Evolutionary conservation across 148 eudicot species (phyloP).

Genomic region (Camellia sinensis): DNA sequence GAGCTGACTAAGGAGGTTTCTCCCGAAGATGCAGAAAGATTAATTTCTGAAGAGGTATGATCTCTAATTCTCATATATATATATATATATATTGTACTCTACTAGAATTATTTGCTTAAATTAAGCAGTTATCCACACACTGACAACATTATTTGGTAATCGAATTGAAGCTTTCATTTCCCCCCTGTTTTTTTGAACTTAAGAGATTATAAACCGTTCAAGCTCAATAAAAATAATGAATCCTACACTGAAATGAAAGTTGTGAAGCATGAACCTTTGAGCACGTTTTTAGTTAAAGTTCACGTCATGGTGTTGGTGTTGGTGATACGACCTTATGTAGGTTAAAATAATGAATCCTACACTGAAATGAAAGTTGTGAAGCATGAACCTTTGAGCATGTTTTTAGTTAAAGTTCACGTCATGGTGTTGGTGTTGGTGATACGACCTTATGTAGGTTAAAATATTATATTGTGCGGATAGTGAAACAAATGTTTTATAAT

Average conservation of each 20-base stretch:
- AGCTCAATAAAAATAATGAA: not conserved
- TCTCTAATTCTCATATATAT: not conserved
- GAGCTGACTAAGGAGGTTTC: conserved; percentile 83
- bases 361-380: not conserved
- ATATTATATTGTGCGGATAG: not conserved
- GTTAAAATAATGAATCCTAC: not conserved
- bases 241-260: not conserved
- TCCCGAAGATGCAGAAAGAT: conserved; percentile 83
- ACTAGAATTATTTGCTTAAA: not conserved
- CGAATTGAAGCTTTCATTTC: not conserved
- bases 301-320: no score
- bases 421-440: not conserved
- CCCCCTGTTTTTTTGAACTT: not conserved
- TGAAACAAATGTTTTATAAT: not conserved
- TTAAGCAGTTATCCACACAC: not conserved
- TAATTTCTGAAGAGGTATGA: conserved; percentile 86
- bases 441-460: not conserved
- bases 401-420: not conserved
- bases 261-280: not conserved
- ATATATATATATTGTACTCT: not conserved
- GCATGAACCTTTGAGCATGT: not conserved
- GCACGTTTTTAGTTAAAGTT: not conserved
- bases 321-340: no score
- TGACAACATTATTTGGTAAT: not conserved
- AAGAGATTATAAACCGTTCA: not conserved